Evolutionary conservation across 495 filamentous ascomycete genomes (phyloP).

Genomic region (Penicillium ochrochloron): DNA sequence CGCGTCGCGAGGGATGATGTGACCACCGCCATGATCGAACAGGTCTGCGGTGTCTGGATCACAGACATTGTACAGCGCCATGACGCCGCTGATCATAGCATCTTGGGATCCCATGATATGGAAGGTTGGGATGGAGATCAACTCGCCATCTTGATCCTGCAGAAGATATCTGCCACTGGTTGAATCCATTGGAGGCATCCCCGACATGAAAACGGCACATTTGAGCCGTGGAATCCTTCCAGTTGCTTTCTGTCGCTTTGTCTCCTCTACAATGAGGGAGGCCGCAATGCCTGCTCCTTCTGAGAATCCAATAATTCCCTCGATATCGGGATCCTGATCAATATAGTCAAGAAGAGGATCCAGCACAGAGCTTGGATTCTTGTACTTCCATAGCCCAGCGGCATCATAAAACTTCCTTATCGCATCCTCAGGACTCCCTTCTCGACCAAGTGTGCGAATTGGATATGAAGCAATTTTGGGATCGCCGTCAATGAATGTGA

Average conservation of each 20-base stretch:
- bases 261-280: slow-evolving; percentile 57
- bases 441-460: slow-evolving; percentile 4
- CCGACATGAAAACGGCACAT: slow-evolving; percentile 59
- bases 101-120: slow-evolving; percentile 64
- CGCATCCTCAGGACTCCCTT: slow-evolving; percentile 9
- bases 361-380: slow-evolving; percentile 14
- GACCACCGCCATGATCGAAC: slow-evolving; percentile 62
- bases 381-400: not conserved
- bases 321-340: slow-evolving; percentile 40
- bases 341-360: slow-evolving; percentile 28
- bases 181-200: slow-evolving; percentile 57
- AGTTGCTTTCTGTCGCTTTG: slow-evolving; percentile 33
- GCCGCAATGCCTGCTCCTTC: slow-evolving; percentile 64
- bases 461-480: not conserved
- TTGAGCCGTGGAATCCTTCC: slow-evolving; percentile 54
- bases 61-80: slow-evolving; percentile 62
- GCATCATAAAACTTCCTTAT: not conserved
- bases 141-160: slow-evolving; percentile 30
- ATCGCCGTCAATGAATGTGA: slow-evolving; percentile 24
- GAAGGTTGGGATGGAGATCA: slow-evolving; percentile 57
- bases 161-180: slow-evolving; percentile 30
- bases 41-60: slow-evolving; percentile 47
- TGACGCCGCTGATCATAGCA: slow-evolving; percentile 54
- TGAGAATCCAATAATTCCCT: slow-evolving; percentile 60
- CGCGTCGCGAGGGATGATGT: slow-evolving; percentile 56